Evolutionary conservation across 176 grass and related monocot genomes (phyloP), one percentile per base, ranked within the genome.

Genomic region (Avena eriantha): DNA sequence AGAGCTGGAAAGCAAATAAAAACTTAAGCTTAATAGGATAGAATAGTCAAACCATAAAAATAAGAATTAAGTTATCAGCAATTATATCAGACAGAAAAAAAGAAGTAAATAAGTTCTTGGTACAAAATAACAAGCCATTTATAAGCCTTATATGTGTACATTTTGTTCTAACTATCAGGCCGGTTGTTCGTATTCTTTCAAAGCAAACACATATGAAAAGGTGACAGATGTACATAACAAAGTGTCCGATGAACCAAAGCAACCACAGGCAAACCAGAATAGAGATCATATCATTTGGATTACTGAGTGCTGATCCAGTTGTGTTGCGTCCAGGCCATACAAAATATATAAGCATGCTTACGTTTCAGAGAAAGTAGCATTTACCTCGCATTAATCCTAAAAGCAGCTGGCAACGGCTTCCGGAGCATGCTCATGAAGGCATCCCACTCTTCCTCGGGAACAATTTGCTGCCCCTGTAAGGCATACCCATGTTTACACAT

Each of bases 351-450:
- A 76, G 68, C 29, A 39, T 41, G 15, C 3, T 35, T 76, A 31
- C 1, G 57, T 53, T 80, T 53, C 26, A 76, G 10, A 70, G n/a
- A 69, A 58, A 85, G 66, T 9, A 80, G 23, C 2, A 74, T 66
- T 66, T 84, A 96, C 97, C 94, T 94, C 0, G 90, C 88, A 93
- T 96, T 99, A 67, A 99, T 96, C 86, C 94, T 91, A 76, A 99
- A 99, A 82, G 92, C 89, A 21, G 97, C 82, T 46, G 94, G 94
- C 86, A 99, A 81, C 10, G 97, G 97, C 84, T 90, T 94, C 14
- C 87, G 80, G 23, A 99, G 89, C 60, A 92, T 84, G 73, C 82
- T 81, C 84, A 99, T 90, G 80, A 96, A 99, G 24, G 77, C 73
- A 68, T 88, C 90, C 94, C 97, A 99, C 55, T 99, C 97, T 85